phyloP scores from a whole-genome alignment of 2,329 filamentous ascomycete genomes.

The Pseudogymnoascus sp. region DNA sequence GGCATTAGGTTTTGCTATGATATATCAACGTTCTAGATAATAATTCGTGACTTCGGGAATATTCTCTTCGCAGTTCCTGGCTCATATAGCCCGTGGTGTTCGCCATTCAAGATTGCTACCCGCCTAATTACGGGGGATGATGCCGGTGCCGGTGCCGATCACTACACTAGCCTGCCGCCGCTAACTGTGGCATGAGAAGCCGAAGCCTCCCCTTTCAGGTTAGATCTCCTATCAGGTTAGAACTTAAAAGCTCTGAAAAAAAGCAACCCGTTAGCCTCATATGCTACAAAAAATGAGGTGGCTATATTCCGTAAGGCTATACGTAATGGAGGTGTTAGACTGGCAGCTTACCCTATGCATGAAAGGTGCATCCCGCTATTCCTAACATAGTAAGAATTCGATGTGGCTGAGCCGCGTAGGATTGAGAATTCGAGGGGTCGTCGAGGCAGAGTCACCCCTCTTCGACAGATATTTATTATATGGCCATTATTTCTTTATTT shows the following conservation, averaged over 20 bases:
- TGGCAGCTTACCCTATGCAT: not conserved
- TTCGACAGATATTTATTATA: not conserved
- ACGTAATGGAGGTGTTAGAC: not conserved
- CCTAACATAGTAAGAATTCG: not conserved
- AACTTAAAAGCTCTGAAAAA: not conserved
- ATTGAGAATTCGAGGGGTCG: not conserved
- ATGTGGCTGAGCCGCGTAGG: not conserved
- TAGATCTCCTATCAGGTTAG: not conserved
- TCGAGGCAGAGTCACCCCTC: not conserved
- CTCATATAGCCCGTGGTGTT: not conserved
- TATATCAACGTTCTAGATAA: conserved; percentile 23
- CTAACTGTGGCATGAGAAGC: not conserved
- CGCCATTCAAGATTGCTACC: not conserved
- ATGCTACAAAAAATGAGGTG: not conserved
- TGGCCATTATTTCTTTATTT: not conserved
- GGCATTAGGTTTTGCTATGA: conserved; percentile 36
- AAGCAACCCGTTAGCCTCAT: not conserved
- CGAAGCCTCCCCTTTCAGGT: not conserved
- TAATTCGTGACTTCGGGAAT: too few species aligned
- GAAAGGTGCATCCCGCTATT: not conserved
- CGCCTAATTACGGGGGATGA: not conserved
- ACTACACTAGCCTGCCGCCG: not conserved
- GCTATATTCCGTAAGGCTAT: not conserved
- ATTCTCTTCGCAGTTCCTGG: too few species aligned
- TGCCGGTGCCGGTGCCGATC: too few species aligned